A percentile compares a stretch with the other conserved stretches of the same genome.
These are phyloP conservation scores for Aspergillus oerlinghausenensis DNA, from an alignment of 2,329 filamentous ascomycete species.

Conservation along the genomic window DNA sequence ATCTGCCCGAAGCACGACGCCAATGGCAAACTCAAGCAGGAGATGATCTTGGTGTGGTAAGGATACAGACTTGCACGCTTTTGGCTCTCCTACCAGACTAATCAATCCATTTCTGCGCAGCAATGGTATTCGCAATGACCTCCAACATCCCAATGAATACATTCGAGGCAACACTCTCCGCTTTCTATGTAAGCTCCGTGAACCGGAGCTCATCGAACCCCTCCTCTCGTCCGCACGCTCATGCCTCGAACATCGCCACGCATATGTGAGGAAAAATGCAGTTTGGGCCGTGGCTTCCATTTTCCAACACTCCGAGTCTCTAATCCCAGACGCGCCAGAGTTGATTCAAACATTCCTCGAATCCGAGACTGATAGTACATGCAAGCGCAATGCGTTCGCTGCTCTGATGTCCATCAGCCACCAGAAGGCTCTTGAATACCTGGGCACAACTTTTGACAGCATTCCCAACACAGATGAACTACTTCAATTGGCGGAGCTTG, in stretches of 20 bases:
- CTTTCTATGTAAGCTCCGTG: conserved; percentile 93
- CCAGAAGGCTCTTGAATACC: conserved; percentile 82
- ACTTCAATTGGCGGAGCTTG: conserved; percentile 85
- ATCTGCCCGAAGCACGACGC: conserved; percentile 94
- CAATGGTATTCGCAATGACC: conserved; percentile 95
- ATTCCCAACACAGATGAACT: conserved; percentile 93
- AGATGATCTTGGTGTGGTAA: conserved; percentile 98
- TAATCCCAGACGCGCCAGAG: conserved; percentile 94
- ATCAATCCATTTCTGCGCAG: conserved; percentile 44
- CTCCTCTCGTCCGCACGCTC: conserved; percentile 85
- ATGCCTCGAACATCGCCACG: conserved; percentile 93
- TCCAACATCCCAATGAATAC: conserved; percentile 97
- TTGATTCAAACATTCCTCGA: conserved; percentile 86
- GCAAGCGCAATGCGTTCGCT: conserved; percentile 96
- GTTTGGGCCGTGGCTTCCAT: conserved; percentile 94
- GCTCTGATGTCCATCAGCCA: conserved; percentile 88
- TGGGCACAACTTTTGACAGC: conserved; percentile 85
- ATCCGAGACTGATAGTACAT: conserved; percentile 86
- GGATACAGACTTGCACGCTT: conserved; percentile 24
- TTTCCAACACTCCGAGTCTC: conserved; percentile 78
- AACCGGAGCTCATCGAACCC: conserved; percentile 93
- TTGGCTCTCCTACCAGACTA: conserved; percentile 9
- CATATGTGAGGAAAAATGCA: conserved; percentile 96
- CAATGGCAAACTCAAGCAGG: conserved; percentile 93
- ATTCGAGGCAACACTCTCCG: conserved; percentile 96